Conservation (phyloP, 2,329 filamentous ascomycete species). For the Penicillium griseofulvum region DNA sequence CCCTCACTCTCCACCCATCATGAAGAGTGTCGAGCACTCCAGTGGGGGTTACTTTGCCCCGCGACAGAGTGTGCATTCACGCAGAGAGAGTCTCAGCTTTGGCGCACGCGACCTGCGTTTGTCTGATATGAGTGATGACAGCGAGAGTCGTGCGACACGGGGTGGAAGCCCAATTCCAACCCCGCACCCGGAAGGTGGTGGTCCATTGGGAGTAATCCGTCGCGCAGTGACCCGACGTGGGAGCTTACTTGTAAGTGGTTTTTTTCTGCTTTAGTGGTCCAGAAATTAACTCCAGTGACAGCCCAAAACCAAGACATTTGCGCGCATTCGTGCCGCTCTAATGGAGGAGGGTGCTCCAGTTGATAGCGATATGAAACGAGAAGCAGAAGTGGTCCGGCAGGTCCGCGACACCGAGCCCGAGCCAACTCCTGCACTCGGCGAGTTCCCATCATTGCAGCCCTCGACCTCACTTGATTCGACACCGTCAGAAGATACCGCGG, state of each 20-base stretch:
- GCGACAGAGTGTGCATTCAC: constrained; percentile 52
- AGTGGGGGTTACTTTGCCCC: constrained; percentile 55
- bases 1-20: constrained; percentile 73
- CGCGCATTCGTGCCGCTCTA: constrained; percentile 84
- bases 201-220: constrained; percentile 72
- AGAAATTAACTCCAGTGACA: constrained; percentile 35
- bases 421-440: constrained; percentile 37
- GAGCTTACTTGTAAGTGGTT: constrained; percentile 72
- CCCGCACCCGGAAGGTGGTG: constrained; percentile 46
- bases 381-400: constrained; percentile 93
- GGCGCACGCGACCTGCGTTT: constrained; percentile 87
- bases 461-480: constrained; percentile 12
- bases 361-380: constrained; percentile 82
- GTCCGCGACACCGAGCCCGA: constrained; percentile 82
- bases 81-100: constrained; percentile 85
- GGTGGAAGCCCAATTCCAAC: constrained; percentile 36
- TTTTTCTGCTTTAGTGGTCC: neutral
- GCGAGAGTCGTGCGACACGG: constrained; percentile 52
- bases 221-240: constrained; percentile 81
- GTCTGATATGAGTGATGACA: constrained; percentile 73
- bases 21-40: constrained; percentile 54
- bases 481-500: constrained; percentile 15
- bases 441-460: constrained; percentile 54
- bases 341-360: constrained; percentile 84
- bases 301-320: constrained; percentile 96